A percentile compares a stretch with the other conserved stretches of the same genome.
Evolutionary conservation across 2,329 filamentous ascomycete species (phyloP).

Genomic region (Rugonectria rugulosa): DNA sequence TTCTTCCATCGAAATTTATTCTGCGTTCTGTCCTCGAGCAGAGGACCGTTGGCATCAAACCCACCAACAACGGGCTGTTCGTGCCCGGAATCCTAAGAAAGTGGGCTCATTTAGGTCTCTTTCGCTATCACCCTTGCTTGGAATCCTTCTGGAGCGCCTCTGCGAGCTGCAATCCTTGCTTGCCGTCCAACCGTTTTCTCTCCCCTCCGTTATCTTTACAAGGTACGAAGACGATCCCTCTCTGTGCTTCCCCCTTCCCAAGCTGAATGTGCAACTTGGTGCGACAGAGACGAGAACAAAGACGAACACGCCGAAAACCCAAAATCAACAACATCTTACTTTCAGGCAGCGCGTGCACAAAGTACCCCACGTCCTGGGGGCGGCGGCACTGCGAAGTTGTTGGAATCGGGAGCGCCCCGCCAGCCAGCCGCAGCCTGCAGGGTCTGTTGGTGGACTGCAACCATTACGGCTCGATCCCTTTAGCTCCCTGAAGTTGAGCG

Average conservation of each 20-base stretch:
- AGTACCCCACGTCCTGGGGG: slow-evolving; percentile 5
- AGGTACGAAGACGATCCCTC: too few relatives aligned
- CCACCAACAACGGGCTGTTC: too few relatives aligned
- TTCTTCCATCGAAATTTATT: too few relatives aligned
- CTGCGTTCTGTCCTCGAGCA: too few relatives aligned
- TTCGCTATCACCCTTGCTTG: background rate
- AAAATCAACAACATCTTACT: background rate
- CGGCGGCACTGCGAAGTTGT: background rate
- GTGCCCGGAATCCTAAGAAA: too few relatives aligned
- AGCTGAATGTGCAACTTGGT: background rate
- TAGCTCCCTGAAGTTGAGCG: background rate
- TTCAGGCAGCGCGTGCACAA: background rate
- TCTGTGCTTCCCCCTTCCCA: background rate
- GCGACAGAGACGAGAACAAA: background rate
- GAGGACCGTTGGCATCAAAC: too few relatives aligned
- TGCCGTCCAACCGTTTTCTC: background rate
- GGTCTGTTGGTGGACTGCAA: slow-evolving; percentile 13
- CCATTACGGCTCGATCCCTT: background rate
- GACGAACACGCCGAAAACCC: background rate
- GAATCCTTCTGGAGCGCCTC: slow-evolving; percentile 5
- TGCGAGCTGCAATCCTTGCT: too few relatives aligned
- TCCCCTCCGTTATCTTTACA: too few relatives aligned
- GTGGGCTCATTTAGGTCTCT: background rate
- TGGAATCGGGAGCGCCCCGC: slow-evolving; percentile 13
- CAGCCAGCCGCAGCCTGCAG: slow-evolving; percentile 12